Base-by-base conservation (phyloP, 2,329 filamentous ascomycete genomes). In the Fusarium zealandicum region DNA sequence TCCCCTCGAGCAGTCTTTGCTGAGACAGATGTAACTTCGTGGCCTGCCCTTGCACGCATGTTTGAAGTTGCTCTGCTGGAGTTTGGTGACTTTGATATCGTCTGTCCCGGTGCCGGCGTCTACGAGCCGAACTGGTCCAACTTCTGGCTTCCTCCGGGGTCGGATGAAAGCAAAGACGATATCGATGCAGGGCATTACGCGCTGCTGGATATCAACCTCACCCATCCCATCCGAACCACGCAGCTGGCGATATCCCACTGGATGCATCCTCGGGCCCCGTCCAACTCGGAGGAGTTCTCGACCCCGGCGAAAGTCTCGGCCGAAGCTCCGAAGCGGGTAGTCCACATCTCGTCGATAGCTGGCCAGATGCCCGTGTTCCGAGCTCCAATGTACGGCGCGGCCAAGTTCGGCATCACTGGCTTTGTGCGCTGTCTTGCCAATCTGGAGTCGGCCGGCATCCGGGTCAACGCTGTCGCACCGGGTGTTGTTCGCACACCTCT, bases 21-120 rank as follows among this genome's bases (percentile, higher is more conserved):
- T 18, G 65, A 74, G 56, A 79, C 77, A 2, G 76, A 81, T 48
- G 78, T 81, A 0, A 73, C 75, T 0, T 72, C 70, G 0, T 80
- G 78, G 78, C 54, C 67, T 1, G 70, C 73, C 5, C 60, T 80
- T 0, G 41, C 66, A 1, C 53, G 54, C 13, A 71, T 76, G 59
- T 77, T 79, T 45, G 59, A 70, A 4, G 57, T 59, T 4, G 64
- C 76, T 0, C 33, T 72, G 1, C 17, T 53, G 1, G 69, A 74
- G 20, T 79, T 80, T 42, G 73, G 73, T 0, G 63, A 60, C 2
- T 69, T 76, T 52, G 75, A 77, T 39, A 72, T 81, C 18, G 65
- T 80, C 4, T 79, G 76, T 31, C 76, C 78, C 0, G 77, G 78
- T 0, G 78, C 78, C 0, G 78, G 78, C 22, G 68, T 81, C 4